Percentiles rank a stretch among this genome's conserved stretches.
These are phyloP conservation scores for Phaeoacremonium minimum DNA, from an alignment of 2,329 filamentous ascomycete genomes.

Conservation along the genomic window DNA sequence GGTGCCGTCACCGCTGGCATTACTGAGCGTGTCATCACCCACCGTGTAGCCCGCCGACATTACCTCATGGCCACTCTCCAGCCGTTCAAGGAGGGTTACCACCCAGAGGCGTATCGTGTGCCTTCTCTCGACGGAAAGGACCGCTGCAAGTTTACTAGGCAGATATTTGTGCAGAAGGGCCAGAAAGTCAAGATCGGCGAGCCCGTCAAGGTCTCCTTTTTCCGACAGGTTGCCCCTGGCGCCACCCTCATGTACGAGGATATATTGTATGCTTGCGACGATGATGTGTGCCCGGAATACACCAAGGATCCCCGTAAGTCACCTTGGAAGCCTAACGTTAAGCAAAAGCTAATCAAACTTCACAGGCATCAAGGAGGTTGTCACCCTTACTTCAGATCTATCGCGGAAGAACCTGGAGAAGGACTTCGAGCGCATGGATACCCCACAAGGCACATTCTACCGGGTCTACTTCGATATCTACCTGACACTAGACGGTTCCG, in stretches of 20 bases:
- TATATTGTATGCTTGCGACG: conserved; percentile 94
- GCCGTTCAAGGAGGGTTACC: conserved; percentile 97
- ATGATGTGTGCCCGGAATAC: conserved; percentile 97
- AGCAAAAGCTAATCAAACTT: conserved; percentile 5
- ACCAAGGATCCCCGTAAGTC: conserved; percentile 97
- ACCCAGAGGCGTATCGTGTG: conserved; percentile 96
- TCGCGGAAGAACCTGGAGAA: conserved; percentile 98
- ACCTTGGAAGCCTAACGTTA: background rate
- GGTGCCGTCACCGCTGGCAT: conserved; percentile 97
- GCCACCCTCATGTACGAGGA: conserved; percentile 99
- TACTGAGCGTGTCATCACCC: conserved; percentile 92
- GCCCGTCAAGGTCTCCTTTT: conserved; percentile 97
- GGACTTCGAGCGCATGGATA: conserved; percentile 99
- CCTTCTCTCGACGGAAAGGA: conserved; percentile 96
- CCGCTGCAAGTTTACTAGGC: conserved; percentile 95
- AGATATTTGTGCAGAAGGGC: conserved; percentile 98
- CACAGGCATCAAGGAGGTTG: conserved; percentile 95
- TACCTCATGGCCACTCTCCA: conserved; percentile 99
- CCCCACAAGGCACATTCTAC: conserved; percentile 94
- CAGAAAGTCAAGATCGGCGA: conserved; percentile 99
- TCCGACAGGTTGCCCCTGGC: conserved; percentile 93
- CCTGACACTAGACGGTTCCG: conserved; percentile 91
- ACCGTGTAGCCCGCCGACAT: conserved; percentile 92
- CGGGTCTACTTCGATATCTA: conserved; percentile 77
- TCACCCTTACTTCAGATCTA: conserved; percentile 93